Evolutionary conservation across 352 stramenopile genomes (phyloP).

Genomic region (Phytophthora ohioensis): DNA sequence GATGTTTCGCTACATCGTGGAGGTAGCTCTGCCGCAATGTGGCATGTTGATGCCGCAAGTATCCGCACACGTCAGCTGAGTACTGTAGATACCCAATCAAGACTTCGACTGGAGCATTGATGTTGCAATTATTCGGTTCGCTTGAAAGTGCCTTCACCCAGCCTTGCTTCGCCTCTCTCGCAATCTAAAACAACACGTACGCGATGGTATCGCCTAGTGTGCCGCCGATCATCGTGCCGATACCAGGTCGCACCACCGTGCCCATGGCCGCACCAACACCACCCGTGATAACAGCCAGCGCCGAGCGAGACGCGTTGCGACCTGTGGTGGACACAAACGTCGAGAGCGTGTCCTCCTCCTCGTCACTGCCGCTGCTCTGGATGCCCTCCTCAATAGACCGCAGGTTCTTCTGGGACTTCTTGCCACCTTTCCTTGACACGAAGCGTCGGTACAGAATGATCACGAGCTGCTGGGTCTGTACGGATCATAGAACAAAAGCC

Average conservation of each 20-base stretch:
- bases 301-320: constrained; percentile 72
- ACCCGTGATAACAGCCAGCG: constrained; percentile 72
- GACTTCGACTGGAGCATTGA: constrained; percentile 21
- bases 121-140: constrained; percentile 30
- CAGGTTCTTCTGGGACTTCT: constrained; percentile 51
- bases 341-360: constrained; percentile 40
- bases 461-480: constrained; percentile 73
- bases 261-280: constrained; percentile 74
- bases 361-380: constrained; percentile 43
- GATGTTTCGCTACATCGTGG: constrained; percentile 25
- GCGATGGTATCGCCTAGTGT: constrained; percentile 83
- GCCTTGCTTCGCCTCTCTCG: background rate
- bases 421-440: constrained; percentile 45
- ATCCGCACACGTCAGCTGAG: constrained; percentile 13
- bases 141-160: constrained; percentile 8
- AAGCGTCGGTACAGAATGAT: constrained; percentile 78
- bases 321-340: constrained; percentile 62
- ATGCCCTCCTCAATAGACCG: constrained; percentile 43
- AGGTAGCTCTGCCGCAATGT: constrained; percentile 25
- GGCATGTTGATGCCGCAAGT: constrained; percentile 19
- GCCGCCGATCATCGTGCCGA: constrained; percentile 82
- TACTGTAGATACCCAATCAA: background rate
- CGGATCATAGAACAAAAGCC: constrained; percentile 3
- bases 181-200: constrained; percentile 70
- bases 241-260: constrained; percentile 73